A percentile compares a stretch with the other conserved stretches of the same genome.
phyloP scores from a whole-genome alignment of 441 rosid species.

The Iberis amara region DNA sequence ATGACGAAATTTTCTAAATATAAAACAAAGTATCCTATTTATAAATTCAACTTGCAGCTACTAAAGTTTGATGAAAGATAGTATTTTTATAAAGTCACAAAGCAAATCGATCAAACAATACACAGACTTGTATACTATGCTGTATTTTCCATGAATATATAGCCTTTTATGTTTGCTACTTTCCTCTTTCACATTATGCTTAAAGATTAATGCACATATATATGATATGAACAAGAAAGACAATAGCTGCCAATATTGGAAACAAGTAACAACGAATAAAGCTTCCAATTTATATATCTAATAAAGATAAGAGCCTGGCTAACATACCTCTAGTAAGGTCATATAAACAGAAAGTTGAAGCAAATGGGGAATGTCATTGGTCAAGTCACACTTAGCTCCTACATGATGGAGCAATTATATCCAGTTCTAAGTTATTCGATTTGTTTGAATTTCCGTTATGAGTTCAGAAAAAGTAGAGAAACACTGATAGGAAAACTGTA shows the following conservation, averaged over 20 bases:
- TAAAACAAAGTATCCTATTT: constrained; percentile 16
- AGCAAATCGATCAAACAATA: background rate
- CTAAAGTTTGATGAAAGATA: constrained; percentile 16
- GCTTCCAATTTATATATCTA: background rate
- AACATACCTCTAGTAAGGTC: constrained; percentile 25
- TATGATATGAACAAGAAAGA: constrained; percentile 1
- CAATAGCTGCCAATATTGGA: background rate
- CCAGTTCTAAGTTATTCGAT: no score
- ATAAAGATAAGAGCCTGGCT: constrained; percentile 4
- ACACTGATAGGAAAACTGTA: constrained; percentile 18
- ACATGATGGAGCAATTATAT: constrained; percentile 4
- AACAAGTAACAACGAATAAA: constrained; percentile 10
- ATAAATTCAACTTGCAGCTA: constrained; percentile 19
- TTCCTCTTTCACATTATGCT: constrained; percentile 1
- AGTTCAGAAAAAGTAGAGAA: background rate
- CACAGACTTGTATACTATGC: background rate
- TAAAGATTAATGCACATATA: background rate
- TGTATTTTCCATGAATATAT: constrained; percentile 9
- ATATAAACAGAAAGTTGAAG: constrained; percentile 25
- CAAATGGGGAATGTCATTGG: constrained; percentile 7
- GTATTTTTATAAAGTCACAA: constrained; percentile 20
- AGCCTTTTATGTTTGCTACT: constrained; percentile 12
- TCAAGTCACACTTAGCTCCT: constrained; percentile 21
- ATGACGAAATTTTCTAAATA: constrained; percentile 28
- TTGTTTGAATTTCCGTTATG: background rate